Evolutionary conservation across 139 green algal species (phyloP).

Genomic region (Coelastrella sp.): DNA sequence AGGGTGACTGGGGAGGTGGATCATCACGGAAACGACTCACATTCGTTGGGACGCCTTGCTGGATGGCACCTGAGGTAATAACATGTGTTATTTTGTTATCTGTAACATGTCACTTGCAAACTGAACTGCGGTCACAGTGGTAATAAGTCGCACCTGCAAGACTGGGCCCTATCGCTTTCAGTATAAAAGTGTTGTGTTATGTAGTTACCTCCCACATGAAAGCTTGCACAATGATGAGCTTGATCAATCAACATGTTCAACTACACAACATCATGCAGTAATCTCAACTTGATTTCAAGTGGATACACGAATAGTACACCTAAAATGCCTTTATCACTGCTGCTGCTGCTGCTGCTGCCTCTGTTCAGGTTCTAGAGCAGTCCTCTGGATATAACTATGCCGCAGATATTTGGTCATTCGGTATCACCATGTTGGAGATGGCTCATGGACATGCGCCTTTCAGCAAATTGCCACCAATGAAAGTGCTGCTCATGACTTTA

Average conservation of each 20-base stretch:
- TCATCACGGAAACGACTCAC: slow-evolving; percentile 71
- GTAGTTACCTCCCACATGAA: too few species aligned
- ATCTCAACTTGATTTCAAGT: neutral
- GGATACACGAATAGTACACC: neutral
- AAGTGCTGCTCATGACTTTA: slow-evolving; percentile 83
- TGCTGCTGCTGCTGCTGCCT: slow-evolving; percentile 9
- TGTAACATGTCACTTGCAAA: too few species aligned
- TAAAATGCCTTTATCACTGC: neutral
- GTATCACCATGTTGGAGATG: slow-evolving; percentile 98
- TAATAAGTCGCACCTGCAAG: too few species aligned
- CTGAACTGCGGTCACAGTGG: too few species aligned
- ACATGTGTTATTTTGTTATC: too few species aligned
- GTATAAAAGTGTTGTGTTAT: too few species aligned
- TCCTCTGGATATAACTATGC: slow-evolving; percentile 72
- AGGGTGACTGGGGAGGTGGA: slow-evolving; percentile 88
- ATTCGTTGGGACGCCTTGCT: slow-evolving; percentile 72
- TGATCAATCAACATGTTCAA: too few species aligned
- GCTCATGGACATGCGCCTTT: slow-evolving; percentile 98
- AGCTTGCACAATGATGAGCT: too few species aligned
- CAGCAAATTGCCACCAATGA: slow-evolving; percentile 95
- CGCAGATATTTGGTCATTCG: slow-evolving; percentile 98
- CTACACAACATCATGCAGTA: too few species aligned
- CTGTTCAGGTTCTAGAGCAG: slow-evolving; percentile 45
- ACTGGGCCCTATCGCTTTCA: too few species aligned
- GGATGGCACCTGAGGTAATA: slow-evolving; percentile 97